Evolutionary conservation across 176 grass and related monocot species (phyloP), one percentile per base, ranked within the genome.

Genomic region (Musa schizocarpa): DNA sequence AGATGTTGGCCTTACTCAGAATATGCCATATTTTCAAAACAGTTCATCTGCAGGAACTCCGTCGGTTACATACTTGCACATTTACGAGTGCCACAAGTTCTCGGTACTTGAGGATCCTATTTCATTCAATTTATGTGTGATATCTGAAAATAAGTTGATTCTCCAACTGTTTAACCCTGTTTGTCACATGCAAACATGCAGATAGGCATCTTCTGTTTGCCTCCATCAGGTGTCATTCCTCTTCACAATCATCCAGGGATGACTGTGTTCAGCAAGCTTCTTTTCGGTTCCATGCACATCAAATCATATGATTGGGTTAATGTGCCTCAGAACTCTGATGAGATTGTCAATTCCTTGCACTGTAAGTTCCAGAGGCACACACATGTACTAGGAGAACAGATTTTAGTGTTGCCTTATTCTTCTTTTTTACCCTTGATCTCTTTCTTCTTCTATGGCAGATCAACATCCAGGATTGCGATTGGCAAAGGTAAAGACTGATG

Each of bases 181-280:
- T 43, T 4, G 34, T 43, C 4, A 3, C 34, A 43, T 43, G 82
- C 88, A 97, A 90, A 89, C 34, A 43, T 43, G 82, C 88, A 97
- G 94, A 89, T 97, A 78, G 88, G 88, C 16, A 91, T 97, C 76
- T 93, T 97, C 84, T 97, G 88, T 71, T 68, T 97, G 68, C 90
- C 94, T 3, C 75, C 83, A 63, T 85, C 77, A 7, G 85, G 74
- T 23, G 80, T 93, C 22, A 97, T 97, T 73, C 94, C 94, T 9
- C 88, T 97, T 6, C 94, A 93, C 65, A 88, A 93, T 63, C 93
- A 97, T 81, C 93, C 93, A 20, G 93, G 89, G 34, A 97, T 97
- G 93, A 97, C 93, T 1, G 93, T 97, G 7, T 97, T 97, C 27
- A 90, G 90, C 82, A 97, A 97, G 86, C 86, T 97, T 50, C 77